These are phyloP conservation scores for Metarhizium rileyi DNA, from an alignment of 2,329 filamentous ascomycete genomes.

Conservation along the genomic window DNA sequence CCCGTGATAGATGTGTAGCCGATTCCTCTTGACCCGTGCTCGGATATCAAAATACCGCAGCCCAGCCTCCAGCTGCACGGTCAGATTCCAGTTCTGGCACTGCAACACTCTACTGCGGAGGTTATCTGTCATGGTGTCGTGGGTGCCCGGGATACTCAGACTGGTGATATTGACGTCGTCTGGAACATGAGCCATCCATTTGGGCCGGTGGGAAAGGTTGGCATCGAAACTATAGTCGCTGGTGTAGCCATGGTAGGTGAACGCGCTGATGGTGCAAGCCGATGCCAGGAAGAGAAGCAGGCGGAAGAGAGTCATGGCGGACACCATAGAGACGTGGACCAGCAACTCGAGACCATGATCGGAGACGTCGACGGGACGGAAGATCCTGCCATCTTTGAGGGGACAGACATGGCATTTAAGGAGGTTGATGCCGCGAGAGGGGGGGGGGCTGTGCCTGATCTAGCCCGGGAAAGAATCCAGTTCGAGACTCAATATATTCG, in stretches of 20 bases:
- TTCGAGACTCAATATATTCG: too few relatives aligned
- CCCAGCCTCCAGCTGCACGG: slow-evolving; percentile 35
- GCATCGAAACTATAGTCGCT: slow-evolving; percentile 32
- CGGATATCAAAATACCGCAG: slow-evolving; percentile 41
- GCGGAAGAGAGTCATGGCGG: not conserved
- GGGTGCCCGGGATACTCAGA: slow-evolving; percentile 40
- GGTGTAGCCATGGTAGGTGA: slow-evolving; percentile 17
- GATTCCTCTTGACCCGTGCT: slow-evolving; percentile 30
- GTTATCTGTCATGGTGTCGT: slow-evolving; percentile 41
- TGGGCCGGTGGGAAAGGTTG: slow-evolving; percentile 19
- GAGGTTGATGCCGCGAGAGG: not conserved
- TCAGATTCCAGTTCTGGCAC: slow-evolving; percentile 38
- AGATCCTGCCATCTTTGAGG: too few relatives aligned
- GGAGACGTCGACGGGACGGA: not conserved
- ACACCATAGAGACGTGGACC: not conserved
- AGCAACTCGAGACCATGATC: not conserved
- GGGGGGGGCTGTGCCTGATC: too few relatives aligned
- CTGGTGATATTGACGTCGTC: slow-evolving; percentile 29
- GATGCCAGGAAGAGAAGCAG: not conserved
- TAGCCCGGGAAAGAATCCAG: too few relatives aligned
- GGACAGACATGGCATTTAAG: too few relatives aligned
- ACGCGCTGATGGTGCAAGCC: not conserved
- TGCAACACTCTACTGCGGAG: slow-evolving; percentile 26
- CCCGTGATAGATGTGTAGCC: slow-evolving; percentile 38
- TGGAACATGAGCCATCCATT: slow-evolving; percentile 35